phyloP scores from a whole-genome alignment of 495 filamentous ascomycete genomes.

The Elasticomyces elasticus region DNA sequence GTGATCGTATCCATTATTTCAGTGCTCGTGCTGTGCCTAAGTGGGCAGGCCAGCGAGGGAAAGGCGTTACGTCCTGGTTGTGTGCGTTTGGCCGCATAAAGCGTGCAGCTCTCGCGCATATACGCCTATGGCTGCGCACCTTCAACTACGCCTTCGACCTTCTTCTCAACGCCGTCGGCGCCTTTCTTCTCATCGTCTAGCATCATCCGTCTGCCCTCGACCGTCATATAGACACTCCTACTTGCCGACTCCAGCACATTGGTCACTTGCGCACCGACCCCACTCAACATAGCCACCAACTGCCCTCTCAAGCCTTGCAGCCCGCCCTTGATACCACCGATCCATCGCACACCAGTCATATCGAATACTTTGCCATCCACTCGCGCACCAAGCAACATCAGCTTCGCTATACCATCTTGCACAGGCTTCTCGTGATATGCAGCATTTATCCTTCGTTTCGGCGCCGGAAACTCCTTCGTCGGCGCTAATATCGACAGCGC shows the following conservation, averaged over 20 bases:
- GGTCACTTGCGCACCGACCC: constrained; percentile 62
- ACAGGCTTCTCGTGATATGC: constrained; percentile 67
- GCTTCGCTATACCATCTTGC: constrained; percentile 73
- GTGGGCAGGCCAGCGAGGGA: no score
- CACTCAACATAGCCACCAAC: constrained; percentile 67
- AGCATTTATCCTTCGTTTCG: constrained; percentile 61
- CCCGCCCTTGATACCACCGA: constrained; percentile 74
- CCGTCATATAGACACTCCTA: constrained; percentile 70
- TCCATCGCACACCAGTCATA: constrained; percentile 64
- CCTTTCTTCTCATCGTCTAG: constrained; percentile 64
- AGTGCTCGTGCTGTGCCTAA: no score
- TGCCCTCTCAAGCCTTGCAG: constrained; percentile 72
- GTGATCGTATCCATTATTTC: no score
- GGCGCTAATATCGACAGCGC: constrained; percentile 63
- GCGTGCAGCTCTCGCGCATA: no score
- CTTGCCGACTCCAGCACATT: constrained; percentile 62
- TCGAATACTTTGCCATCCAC: constrained; percentile 79
- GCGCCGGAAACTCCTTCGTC: constrained; percentile 66
- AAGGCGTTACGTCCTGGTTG: no score
- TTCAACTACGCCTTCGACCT: no score
- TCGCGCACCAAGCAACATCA: constrained; percentile 75
- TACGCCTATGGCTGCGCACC: no score
- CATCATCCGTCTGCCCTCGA: constrained; percentile 66
- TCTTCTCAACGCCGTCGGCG: no score
- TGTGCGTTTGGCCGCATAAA: no score